Percentiles rank a stretch among this genome's conserved stretches.
These are phyloP conservation scores for Hamamelis virginiana DNA, from an alignment of 164 flowering plant species.

Conservation along the genomic window DNA sequence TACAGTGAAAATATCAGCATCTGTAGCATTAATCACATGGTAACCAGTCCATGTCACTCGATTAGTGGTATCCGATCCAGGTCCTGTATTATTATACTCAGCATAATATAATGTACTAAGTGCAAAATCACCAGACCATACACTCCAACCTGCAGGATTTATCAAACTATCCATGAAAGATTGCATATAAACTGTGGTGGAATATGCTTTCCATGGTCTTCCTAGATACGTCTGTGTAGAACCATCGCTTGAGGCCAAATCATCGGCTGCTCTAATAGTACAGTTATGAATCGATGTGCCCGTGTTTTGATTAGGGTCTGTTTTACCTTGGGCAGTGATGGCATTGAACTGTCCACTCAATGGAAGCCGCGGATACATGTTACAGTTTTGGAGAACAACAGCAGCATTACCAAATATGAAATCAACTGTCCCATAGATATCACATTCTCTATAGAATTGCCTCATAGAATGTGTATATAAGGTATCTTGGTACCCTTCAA, in stretches of 20 bases:
- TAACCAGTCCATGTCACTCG: conserved; percentile 43
- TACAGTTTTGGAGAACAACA: conserved; percentile 45
- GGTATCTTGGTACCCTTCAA: conserved; percentile 52
- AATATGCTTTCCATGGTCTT: conserved; percentile 52
- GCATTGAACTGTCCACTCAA: conserved; percentile 42
- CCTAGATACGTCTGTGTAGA: conserved; percentile 36
- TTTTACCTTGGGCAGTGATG: conserved; percentile 50
- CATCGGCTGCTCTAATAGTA: conserved; percentile 27
- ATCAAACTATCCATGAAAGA: conserved; percentile 33
- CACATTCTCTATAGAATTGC: conserved; percentile 50
- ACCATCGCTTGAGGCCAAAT: conserved; percentile 27
- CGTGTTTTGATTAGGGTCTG: conserved; percentile 46
- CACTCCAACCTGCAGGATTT: conserved; percentile 34
- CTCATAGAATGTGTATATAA: conserved; percentile 40
- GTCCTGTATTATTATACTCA: conserved; percentile 38
- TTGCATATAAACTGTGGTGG: conserved; percentile 45
- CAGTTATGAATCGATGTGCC: conserved; percentile 41
- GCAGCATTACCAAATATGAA: conserved; percentile 54
- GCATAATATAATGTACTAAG: conserved; percentile 41
- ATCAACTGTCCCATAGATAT: conserved; percentile 49
- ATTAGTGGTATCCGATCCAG: conserved; percentile 29
- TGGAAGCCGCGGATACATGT: conserved; percentile 40
- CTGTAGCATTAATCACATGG: conserved; percentile 31
- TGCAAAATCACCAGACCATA: conserved; percentile 34
- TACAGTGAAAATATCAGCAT: conserved; percentile 37